A percentile compares a stretch with the other conserved stretches of the same genome.
Evolutionary conservation across 2,329 filamentous ascomycete species (phyloP).

Genomic region (Penicillium sp.): DNA sequence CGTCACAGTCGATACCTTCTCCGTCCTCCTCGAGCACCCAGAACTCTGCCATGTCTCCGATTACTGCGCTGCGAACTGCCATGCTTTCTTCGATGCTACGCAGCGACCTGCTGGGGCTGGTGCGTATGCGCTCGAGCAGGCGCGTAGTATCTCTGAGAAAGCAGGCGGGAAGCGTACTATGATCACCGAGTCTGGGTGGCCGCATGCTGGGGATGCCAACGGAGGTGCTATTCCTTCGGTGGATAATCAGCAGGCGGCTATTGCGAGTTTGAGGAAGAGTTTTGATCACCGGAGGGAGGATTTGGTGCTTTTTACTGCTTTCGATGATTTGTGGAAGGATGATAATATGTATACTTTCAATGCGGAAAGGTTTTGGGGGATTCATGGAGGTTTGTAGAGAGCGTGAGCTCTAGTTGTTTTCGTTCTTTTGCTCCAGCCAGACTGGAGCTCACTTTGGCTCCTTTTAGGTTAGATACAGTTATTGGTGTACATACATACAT

Average conservation of each 20-base stretch:
- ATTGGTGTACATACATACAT: constrained; percentile 2
- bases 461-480: neutral
- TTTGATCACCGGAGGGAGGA: constrained; percentile 47
- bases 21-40: constrained; percentile 63
- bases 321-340: constrained; percentile 76
- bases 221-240: constrained; percentile 65
- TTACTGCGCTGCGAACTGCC: constrained; percentile 76
- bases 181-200: constrained; percentile 85
- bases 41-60: constrained; percentile 71
- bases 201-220: constrained; percentile 65
- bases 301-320: constrained; percentile 73
- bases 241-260: constrained; percentile 64
- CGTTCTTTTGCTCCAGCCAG: neutral
- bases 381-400: constrained; percentile 30
- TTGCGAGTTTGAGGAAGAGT: constrained; percentile 61
- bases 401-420: neutral
- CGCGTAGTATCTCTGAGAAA: constrained; percentile 44
- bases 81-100: constrained; percentile 76
- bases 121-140: constrained; percentile 61
- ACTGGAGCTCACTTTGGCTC: too few species aligned
- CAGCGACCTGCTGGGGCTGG: constrained; percentile 62
- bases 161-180: constrained; percentile 62
- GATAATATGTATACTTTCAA: constrained; percentile 62
- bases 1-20: constrained; percentile 77
- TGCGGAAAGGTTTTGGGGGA: constrained; percentile 76